phyloP scores from a whole-genome alignment of 1,284 basidiomycete species.

The Marasmius fiardii region DNA sequence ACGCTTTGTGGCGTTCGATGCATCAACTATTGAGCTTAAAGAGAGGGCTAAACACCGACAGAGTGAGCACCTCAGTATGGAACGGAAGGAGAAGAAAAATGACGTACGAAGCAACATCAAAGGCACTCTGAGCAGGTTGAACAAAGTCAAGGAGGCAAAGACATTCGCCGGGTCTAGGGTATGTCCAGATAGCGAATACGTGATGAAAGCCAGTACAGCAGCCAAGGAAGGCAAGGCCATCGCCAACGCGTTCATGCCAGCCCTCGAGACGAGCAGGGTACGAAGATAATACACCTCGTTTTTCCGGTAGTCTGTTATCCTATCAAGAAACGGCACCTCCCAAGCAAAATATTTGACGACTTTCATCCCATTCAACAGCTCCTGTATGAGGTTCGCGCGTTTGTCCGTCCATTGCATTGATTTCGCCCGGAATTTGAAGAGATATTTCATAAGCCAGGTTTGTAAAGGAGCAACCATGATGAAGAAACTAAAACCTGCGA shows the following conservation, averaged over 20 bases:
- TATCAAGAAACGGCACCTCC: slow-evolving; percentile 71
- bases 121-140: slow-evolving; percentile 73
- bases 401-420: slow-evolving; percentile 93
- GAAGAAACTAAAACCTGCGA: slow-evolving; percentile 85
- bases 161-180: slow-evolving; percentile 65
- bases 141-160: slow-evolving; percentile 82
- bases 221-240: slow-evolving; percentile 78
- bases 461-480: slow-evolving; percentile 61
- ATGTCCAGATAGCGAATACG: slow-evolving; percentile 73
- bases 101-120: slow-evolving; percentile 71
- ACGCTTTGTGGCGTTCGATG: slow-evolving; percentile 69
- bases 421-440: slow-evolving; percentile 73
- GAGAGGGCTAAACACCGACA: slow-evolving; percentile 56
- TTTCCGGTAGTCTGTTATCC: slow-evolving; percentile 68
- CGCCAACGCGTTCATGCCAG: slow-evolving; percentile 66
- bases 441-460: slow-evolving; percentile 67
- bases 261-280: slow-evolving; percentile 68
- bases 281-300: slow-evolving; percentile 82
- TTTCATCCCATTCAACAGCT: slow-evolving; percentile 83
- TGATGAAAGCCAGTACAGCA: slow-evolving; percentile 83
- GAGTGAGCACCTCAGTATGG: no score
- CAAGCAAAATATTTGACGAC: slow-evolving; percentile 90
- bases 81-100: no score
- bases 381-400: slow-evolving; percentile 79
- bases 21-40: slow-evolving; percentile 76